phyloP scores from a whole-genome alignment of 768 basidiomycete species.

The Tylopilus subfusipes region DNA sequence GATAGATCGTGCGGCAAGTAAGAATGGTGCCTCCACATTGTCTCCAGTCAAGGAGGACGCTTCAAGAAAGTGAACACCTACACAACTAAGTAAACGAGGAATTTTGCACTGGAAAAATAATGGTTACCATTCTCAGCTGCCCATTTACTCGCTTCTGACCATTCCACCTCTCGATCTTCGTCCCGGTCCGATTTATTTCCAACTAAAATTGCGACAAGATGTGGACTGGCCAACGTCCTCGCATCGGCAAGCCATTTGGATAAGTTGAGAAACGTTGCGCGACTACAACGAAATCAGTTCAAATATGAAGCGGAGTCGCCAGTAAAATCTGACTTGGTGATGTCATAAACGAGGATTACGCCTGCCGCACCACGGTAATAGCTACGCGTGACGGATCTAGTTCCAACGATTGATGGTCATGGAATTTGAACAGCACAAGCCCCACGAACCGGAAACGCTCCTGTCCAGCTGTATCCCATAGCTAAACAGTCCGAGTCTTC shows the following conservation, averaged over 20 bases:
- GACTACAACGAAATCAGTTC: constrained; percentile 46
- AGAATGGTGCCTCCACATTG: constrained; percentile 92
- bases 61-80: constrained; percentile 93
- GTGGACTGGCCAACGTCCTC: constrained; percentile 85
- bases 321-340: constrained; percentile 61
- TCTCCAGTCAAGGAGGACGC: constrained; percentile 89
- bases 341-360: constrained; percentile 90
- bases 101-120: neutral
- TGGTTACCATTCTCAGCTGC: constrained; percentile 87
- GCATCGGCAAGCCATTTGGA: constrained; percentile 92
- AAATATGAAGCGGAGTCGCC: neutral
- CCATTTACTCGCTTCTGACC: constrained; percentile 93
- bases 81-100: constrained; percentile 1
- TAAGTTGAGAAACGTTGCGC: constrained; percentile 80
- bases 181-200: constrained; percentile 96
- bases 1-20: constrained; percentile 82
- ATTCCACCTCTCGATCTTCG: constrained; percentile 93
- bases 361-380: constrained; percentile 96
- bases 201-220: constrained; percentile 85
- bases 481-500: constrained; percentile 40
- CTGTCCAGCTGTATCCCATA: constrained; percentile 98
- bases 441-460: constrained; percentile 80
- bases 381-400: constrained; percentile 85
- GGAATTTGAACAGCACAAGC: neutral
- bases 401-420: constrained; percentile 13